phyloP scores from a whole-genome alignment of 2,329 filamentous ascomycete species.

The Cordyceps cicadae region DNA sequence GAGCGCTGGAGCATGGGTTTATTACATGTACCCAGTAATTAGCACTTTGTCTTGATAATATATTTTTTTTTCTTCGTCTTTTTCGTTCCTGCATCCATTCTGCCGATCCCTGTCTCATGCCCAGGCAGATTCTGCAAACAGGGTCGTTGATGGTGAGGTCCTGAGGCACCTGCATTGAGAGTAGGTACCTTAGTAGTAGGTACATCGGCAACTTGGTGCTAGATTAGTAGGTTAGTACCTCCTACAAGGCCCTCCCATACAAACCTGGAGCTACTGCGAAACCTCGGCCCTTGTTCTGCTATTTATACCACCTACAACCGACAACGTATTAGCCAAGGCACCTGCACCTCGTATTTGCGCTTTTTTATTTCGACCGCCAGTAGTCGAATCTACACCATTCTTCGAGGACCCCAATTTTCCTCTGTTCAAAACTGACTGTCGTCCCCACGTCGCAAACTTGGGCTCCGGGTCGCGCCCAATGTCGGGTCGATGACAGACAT shows the following conservation, averaged over 20 bases:
- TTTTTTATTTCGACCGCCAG: background rate
- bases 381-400: background rate
- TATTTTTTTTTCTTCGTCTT: background rate
- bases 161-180: conserved; percentile 1
- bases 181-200: too few relatives aligned
- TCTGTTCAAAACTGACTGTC: background rate
- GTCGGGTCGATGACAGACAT: background rate
- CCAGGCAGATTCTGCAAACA: background rate
- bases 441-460: background rate
- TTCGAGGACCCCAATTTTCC: too few relatives aligned
- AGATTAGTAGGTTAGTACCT: too few relatives aligned
- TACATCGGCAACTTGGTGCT: too few relatives aligned
- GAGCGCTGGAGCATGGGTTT: background rate
- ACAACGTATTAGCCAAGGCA: too few relatives aligned
- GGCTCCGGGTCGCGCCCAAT: background rate
- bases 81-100: conserved; percentile 2
- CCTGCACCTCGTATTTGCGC: background rate
- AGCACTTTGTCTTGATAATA: background rate
- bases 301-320: too few relatives aligned
- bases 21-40: background rate
- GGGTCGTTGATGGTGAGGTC: background rate
- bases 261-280: too few relatives aligned
- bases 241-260: too few relatives aligned
- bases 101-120: background rate
- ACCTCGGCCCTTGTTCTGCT: background rate